Evolutionary conservation across 495 filamentous ascomycete genomes (phyloP).

Genomic region (Penicillium bovifimosum): DNA sequence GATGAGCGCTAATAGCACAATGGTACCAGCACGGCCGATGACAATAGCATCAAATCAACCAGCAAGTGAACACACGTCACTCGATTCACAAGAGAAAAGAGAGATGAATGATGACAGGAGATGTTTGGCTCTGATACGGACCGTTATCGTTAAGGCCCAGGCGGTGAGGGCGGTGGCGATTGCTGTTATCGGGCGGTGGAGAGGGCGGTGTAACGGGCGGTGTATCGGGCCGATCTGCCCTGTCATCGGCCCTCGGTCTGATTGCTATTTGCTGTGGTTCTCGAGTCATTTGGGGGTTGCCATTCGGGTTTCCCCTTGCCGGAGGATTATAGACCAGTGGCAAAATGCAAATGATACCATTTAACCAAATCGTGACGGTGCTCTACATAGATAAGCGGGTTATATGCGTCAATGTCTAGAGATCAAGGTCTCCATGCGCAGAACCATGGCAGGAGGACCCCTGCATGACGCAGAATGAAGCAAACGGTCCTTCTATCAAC

Average conservation of each 20-base stretch:
- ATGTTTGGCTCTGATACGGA: conserved; percentile 10
- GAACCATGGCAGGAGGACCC: not conserved
- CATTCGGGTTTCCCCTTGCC: too few species aligned
- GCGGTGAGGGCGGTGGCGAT: conserved; percentile 11
- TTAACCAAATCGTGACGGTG: too few species aligned
- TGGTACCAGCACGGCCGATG: not conserved
- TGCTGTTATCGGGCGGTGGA: conserved; percentile 10
- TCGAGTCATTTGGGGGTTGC: too few species aligned
- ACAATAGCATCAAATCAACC: not conserved
- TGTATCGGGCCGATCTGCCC: not conserved
- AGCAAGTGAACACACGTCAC: not conserved
- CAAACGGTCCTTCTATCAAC: too few species aligned
- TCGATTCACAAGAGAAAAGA: not conserved
- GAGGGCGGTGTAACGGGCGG: too few species aligned
- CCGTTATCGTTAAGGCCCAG: conserved; percentile 20
- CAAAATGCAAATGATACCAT: too few species aligned
- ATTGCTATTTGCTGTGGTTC: not conserved
- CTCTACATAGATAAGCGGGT: too few species aligned
- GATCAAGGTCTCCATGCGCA: not conserved
- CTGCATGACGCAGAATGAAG: too few species aligned
- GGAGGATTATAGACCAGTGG: too few species aligned
- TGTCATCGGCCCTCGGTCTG: not conserved
- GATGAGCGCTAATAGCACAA: not conserved
- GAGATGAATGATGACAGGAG: conserved; percentile 3
- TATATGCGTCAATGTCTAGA: too few species aligned